A percentile compares a stretch with the other conserved stretches of the same genome.
phyloP scores from a whole-genome alignment of 805 yeast species.

The Lipomyces starkeyi region DNA sequence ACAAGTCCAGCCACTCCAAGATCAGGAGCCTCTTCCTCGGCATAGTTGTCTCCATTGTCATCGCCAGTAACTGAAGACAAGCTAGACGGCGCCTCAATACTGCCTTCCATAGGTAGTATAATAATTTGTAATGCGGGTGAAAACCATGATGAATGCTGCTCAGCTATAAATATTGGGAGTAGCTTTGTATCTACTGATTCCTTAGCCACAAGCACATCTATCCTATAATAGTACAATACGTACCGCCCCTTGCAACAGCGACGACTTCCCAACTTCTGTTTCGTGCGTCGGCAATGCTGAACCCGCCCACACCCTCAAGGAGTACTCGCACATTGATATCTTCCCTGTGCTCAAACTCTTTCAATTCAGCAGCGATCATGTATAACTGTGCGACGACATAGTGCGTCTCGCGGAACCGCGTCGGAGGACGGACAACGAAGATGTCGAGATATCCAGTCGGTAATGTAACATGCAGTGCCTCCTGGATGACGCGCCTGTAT shows the following conservation, averaged over 20 bases:
- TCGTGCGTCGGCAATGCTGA: constrained; percentile 40
- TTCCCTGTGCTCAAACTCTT: constrained; percentile 30
- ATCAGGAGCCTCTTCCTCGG: constrained; percentile 10
- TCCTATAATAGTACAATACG: background rate
- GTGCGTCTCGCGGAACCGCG: constrained; percentile 39
- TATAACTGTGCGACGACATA: constrained; percentile 41
- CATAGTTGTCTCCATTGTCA: background rate
- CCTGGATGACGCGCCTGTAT: constrained; percentile 39
- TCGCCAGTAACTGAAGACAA: constrained; percentile 16
- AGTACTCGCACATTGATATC: constrained; percentile 42
- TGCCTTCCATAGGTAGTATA: constrained; percentile 30
- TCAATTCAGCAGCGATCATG: constrained; percentile 38
- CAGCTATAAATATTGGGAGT: constrained; percentile 32
- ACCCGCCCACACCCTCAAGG: constrained; percentile 44
- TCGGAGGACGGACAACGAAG: constrained; percentile 41
- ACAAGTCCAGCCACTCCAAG: constrained; percentile 27
- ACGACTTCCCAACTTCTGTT: constrained; percentile 46
- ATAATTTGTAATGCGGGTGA: constrained; percentile 36
- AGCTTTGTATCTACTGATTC: constrained; percentile 22
- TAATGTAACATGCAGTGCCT: constrained; percentile 43
- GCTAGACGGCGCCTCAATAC: constrained; percentile 2
- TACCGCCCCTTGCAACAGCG: constrained; percentile 42
- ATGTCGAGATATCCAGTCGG: constrained; percentile 44
- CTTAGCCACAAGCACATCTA: background rate
- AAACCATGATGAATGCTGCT: constrained; percentile 28